Base-by-base conservation (phyloP, 2,329 filamentous ascomycete species). In the Sporothrix brasiliensis region DNA sequence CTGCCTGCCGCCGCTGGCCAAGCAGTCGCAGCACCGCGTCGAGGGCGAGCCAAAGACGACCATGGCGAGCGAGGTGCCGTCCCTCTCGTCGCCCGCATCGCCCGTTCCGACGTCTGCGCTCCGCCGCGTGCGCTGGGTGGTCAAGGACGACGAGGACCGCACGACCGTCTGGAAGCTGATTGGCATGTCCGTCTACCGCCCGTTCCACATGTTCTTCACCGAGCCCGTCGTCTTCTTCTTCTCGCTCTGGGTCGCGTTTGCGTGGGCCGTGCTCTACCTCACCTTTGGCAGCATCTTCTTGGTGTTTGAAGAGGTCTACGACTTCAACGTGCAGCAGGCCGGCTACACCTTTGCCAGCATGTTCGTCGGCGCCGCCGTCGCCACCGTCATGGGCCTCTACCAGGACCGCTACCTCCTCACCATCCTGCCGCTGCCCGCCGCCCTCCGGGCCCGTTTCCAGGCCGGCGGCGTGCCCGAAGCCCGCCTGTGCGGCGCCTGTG, bases 251-350 rank as follows among this genome's bases (percentile, higher is more conserved):
- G 90, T 93, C 0, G 86, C 92, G 0, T 97, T 97, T 78, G 90
- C 90, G 24, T 97, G 94, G 94, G 93, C 91, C 0, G 87, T 97
- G 0, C 86, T 97, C 0, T 97, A 97, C 78, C 83, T 97, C 21
- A 92, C 91, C 14, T 94, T 97, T 75, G 88, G 88, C 16, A 91
- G 92, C 0, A 87, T 97, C 5, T 92, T 93, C 0, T 85, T 95
- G 4, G 89, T 97, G 30, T 96, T 95, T 79, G 76, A 82, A 27
- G 85, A 82, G 5, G 88, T 87, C 58, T 88, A 94, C 77, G 80
- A 82, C 74, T 94, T 96, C 81, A 85, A 84, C 72, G 80, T 89
- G 49, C 83, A 91, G 73, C 83, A 92, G 77, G 85, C 86, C 0
- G 92, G 91, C 67, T 87, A 88, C 9, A 86, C 94, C 4, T 97